Percentiles rank a stretch among this genome's conserved stretches.
Evolutionary conservation across 495 filamentous ascomycete species (phyloP).

Genomic region (Podospora australis): DNA sequence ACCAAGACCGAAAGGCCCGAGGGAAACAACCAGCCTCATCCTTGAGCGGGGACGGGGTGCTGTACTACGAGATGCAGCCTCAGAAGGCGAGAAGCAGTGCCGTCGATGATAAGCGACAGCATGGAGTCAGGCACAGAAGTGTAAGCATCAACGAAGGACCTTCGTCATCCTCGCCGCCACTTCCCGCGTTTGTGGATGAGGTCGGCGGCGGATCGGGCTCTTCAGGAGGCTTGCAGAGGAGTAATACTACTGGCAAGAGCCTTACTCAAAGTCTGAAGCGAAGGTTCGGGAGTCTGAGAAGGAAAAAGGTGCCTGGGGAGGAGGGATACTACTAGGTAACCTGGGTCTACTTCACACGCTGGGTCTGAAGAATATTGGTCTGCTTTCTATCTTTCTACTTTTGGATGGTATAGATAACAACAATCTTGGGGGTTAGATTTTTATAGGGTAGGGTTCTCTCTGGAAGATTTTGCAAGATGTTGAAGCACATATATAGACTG

Average conservation of each 20-base stretch:
- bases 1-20: constrained; percentile 40
- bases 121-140: constrained; percentile 25
- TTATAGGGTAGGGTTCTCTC: no score
- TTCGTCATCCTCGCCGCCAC: constrained; percentile 1
- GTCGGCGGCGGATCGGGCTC: no score
- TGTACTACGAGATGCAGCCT: constrained; percentile 39
- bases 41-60: background rate
- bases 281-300: constrained; percentile 40
- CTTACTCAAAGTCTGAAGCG: constrained; percentile 39
- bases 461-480: no score
- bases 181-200: background rate
- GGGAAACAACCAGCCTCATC: constrained; percentile 7
- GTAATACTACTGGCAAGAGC: constrained; percentile 33
- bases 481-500: no score
- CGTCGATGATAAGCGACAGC: background rate
- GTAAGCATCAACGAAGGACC: constrained; percentile 18
- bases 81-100: background rate
- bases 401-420: no score
- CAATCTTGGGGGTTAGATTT: no score
- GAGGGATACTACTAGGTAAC: no score
- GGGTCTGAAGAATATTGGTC: background rate
- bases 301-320: no score
- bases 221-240: no score
- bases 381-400: no score
- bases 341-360: no score